Percentiles rank a stretch among this genome's conserved stretches.
These are phyloP conservation scores for Didymosphaeria variabile DNA, from an alignment of 2,329 filamentous ascomycete genomes.

Conservation along the genomic window DNA sequence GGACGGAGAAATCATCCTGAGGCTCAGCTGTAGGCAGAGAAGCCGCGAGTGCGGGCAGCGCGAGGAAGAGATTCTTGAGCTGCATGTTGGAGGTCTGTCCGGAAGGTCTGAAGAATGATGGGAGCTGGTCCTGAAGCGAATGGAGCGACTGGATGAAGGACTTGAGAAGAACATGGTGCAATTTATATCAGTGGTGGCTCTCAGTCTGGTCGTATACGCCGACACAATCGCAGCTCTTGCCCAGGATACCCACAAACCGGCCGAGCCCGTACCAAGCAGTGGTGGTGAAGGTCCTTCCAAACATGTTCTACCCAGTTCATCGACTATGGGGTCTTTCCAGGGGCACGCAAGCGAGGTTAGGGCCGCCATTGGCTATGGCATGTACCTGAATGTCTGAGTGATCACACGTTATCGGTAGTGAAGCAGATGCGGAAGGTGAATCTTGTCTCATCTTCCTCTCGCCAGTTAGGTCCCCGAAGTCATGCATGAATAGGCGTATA, in stretches of 20 bases:
- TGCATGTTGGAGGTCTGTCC: slow-evolving; percentile 10
- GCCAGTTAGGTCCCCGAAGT: neutral
- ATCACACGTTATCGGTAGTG: neutral
- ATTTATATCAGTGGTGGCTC: slow-evolving; percentile 16
- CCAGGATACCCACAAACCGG: neutral
- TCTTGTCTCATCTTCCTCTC: neutral
- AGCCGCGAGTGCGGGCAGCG: slow-evolving; percentile 11
- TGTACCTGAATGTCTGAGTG: neutral
- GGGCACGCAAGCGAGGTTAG: neutral
- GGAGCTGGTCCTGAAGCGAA: slow-evolving; percentile 8
- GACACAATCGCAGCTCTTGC: neutral
- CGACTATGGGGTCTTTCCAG: neutral
- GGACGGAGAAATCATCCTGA: slow-evolving; percentile 3
- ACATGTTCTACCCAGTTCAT: neutral
- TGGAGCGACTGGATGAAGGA: slow-evolving; percentile 10
- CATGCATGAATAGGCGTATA: neutral
- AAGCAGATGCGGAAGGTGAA: slow-evolving; percentile 2
- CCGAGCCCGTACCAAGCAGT: slow-evolving; percentile 2
- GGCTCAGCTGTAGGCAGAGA: slow-evolving; percentile 11
- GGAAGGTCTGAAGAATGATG: neutral
- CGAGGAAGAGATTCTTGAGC: slow-evolving; percentile 14
- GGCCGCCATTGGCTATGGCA: neutral
- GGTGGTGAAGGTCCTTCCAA: slow-evolving; percentile 9
- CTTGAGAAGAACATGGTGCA: neutral
- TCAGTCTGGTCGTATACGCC: neutral